Evolutionary conservation across 169 alveolate genomes (phyloP).

Genomic region (Plasmodium sp.): DNA sequence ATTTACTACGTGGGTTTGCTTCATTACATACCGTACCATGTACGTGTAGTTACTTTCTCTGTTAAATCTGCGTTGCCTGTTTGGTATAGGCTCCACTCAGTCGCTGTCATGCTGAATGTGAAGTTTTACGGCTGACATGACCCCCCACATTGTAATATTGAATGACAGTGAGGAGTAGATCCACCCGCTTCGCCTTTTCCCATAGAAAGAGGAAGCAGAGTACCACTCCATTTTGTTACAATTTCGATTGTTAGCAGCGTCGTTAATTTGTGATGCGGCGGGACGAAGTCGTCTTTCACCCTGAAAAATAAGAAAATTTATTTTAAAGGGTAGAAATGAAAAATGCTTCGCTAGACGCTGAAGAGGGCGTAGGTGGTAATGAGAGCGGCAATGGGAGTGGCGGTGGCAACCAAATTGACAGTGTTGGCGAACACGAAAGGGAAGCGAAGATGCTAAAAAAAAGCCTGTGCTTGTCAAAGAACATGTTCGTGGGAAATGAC

Average conservation of each 20-base stretch:
- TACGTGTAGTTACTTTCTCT: neutral
- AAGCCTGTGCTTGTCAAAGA: conserved; percentile 51
- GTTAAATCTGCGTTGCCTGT: neutral
- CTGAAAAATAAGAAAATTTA: neutral
- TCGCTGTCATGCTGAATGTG: neutral
- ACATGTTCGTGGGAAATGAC: conserved; percentile 69
- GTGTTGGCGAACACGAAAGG: conserved; percentile 1
- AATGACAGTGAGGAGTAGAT: neutral
- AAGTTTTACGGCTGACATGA: neutral
- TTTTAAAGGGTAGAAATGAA: conserved; percentile 26
- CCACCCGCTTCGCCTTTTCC: neutral
- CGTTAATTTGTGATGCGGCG: neutral
- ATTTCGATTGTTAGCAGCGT: neutral
- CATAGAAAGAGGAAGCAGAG: neutral
- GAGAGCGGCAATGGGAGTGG: neutral
- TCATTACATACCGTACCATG: neutral
- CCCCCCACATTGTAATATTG: neutral
- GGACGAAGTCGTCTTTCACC: neutral
- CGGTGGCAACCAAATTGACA: neutral
- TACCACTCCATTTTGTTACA: neutral
- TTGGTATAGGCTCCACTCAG: neutral
- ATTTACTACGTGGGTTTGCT: neutral
- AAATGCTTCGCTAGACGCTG: conserved; percentile 1
- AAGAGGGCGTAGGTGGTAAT: neutral
- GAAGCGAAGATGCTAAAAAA: conserved; percentile 18